Base-by-base conservation (phyloP, 139 green algal species). In the Closterium sp. region DNA sequence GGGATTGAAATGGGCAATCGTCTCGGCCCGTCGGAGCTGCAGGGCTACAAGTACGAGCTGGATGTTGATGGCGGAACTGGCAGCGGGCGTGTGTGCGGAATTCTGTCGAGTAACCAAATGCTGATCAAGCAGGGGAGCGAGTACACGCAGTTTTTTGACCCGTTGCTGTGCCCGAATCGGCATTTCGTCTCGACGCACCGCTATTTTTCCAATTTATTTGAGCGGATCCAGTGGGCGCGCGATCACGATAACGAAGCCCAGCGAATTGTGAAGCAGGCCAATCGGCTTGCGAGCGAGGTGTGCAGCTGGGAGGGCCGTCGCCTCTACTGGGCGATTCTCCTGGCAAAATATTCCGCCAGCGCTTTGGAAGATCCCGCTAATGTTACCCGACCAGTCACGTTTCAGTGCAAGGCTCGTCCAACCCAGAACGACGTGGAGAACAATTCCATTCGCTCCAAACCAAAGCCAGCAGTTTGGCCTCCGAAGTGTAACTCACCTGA, bases 301-400 rank as follows among this genome's bases (percentile, higher is more conserved):
- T 91, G 89, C 69, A 91, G 23, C 19, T 91, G 89, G 89, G 89
- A 91, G 31, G 69, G 89, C 66, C 89, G 89, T 8, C 89, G 43
- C 7, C 89, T 91, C 23, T 91, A 91, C 28, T 91, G 89, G 89
- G 89, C 89, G 6, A 89, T 91, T 31, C n/a, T 87, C 34, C 69
- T 91, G 0, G 89, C 69, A 10, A 91, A 91, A 32, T 91, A 89
- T 85, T 43, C 30, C 21, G 16, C 55, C 16, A 89, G 28, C 55
- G 86, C 86, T 21, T 19, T 89, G 7, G 86, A 89, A 28, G 55
- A 76, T 76, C n/a, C n/a, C n/a, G n/a, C n/a, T n/a, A n/a, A n/a
- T n/a, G n/a, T n/a, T n/a, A n/a, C n/a, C n/a, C n/a, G n/a, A n/a
- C n/a, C n/a, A n/a, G n/a, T n/a, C n/a, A n/a, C n/a, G n/a, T n/a